Evolutionary conservation across 108 stramenopile genomes (phyloP).

Genomic region (Cylindrotheca fusiformis): DNA sequence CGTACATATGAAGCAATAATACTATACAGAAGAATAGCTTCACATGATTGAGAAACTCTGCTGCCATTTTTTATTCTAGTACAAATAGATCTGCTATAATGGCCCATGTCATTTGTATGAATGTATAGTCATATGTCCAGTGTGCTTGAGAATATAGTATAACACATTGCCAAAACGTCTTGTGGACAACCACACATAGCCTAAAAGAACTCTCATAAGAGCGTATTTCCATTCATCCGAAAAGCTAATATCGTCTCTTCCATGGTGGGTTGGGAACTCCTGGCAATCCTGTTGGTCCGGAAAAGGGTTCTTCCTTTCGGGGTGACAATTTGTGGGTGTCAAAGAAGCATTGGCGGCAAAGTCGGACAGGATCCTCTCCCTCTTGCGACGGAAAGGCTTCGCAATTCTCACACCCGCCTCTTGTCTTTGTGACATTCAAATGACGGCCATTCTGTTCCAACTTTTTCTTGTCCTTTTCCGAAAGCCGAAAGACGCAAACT

Average conservation of each 20-base stretch:
- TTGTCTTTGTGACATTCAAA: constrained; percentile 14
- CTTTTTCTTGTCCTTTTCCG: constrained; percentile 11
- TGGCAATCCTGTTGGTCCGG: constrained; percentile 15
- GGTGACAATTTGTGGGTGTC: constrained; percentile 15
- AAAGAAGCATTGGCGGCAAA: constrained; percentile 36
- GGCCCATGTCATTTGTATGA: too few relatives aligned
- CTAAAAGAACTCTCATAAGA: neutral
- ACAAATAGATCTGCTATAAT: too few relatives aligned
- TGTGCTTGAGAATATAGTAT: too few relatives aligned
- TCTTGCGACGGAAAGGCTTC: constrained; percentile 28
- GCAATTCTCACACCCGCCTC: constrained; percentile 26
- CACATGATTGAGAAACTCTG: too few relatives aligned
- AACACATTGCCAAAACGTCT: neutral
- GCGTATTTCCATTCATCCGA: neutral
- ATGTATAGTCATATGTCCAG: too few relatives aligned
- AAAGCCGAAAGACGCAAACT: constrained; percentile 29
- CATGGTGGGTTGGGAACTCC: constrained; percentile 3
- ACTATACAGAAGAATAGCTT: too few relatives aligned
- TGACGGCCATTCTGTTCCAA: constrained; percentile 32
- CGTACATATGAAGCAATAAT: too few relatives aligned
- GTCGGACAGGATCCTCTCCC: constrained; percentile 28
- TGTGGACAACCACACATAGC: neutral
- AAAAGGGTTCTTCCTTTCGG: constrained; percentile 14
- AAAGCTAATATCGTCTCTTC: neutral
- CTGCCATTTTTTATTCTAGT: too few relatives aligned